A percentile compares a stretch with the other conserved stretches of the same genome.
phyloP scores from a whole-genome alignment of 2,329 filamentous ascomycete genomes.

The Alternaria brassicae region DNA sequence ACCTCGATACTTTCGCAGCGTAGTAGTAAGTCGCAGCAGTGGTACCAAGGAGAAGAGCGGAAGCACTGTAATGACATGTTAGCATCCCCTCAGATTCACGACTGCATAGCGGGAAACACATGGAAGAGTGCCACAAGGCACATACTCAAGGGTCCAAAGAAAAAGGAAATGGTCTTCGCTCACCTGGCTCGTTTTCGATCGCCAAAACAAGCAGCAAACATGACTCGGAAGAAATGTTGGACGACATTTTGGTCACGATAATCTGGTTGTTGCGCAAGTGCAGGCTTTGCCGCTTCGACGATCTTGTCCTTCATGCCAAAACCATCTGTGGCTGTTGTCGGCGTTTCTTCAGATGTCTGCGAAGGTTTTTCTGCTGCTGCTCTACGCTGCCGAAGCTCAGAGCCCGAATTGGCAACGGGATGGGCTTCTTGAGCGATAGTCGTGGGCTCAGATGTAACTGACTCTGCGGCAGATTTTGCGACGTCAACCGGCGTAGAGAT shows the following conservation, averaged over 20 bases:
- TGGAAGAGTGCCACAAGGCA: background rate
- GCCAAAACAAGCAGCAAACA: conserved; percentile 25
- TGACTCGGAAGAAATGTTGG: conserved; percentile 16
- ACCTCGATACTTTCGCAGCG: conserved; percentile 4
- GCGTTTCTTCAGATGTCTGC: conserved; percentile 1
- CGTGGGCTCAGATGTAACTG: conserved; percentile 22
- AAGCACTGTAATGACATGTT: conserved; percentile 11
- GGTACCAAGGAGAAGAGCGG: conserved; percentile 14
- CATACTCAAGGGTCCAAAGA: background rate
- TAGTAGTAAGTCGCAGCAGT: conserved; percentile 21
- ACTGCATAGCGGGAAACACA: background rate
- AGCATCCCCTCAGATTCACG: background rate
- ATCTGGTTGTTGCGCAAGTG: conserved; percentile 3
- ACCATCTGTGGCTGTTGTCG: background rate
- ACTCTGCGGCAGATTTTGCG: conserved; percentile 17
- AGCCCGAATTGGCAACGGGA: conserved; percentile 5
- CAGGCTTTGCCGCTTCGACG: background rate
- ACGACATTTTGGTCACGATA: conserved; percentile 14
- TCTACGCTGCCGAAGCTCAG: conserved; percentile 25
- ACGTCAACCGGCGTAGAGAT: conserved; percentile 21
- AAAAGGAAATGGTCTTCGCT: conserved; percentile 16
- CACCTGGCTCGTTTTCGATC: conserved; percentile 35
- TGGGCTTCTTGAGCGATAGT: conserved; percentile 3
- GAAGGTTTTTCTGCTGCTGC: conserved; percentile 8
- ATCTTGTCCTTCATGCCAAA: conserved; percentile 4